Conservation (phyloP, 257 asterid species). For the Scutellaria minor region DNA sequence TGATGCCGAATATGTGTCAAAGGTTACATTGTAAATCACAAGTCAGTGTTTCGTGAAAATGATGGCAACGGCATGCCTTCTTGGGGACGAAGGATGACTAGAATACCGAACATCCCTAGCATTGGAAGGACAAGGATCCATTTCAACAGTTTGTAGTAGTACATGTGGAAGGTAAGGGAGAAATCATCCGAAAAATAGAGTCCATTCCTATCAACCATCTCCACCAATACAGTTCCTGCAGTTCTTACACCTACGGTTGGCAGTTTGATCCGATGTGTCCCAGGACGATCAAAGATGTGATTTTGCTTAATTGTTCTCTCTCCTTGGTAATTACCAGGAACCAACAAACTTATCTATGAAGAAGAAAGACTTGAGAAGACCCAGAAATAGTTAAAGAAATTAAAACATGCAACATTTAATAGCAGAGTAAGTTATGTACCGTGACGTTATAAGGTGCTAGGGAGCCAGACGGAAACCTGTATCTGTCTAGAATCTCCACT, state of each 20-base stretch:
- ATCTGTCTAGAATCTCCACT: conserved; percentile 79
- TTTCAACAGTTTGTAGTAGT: conserved; percentile 85
- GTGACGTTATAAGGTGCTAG: conserved; percentile 96
- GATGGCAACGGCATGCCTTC: conserved; percentile 96
- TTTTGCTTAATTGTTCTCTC: conserved; percentile 83
- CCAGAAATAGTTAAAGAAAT: conserved; percentile 17
- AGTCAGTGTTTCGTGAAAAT: conserved; percentile 89
- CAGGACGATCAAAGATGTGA: conserved; percentile 63
- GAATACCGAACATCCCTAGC: conserved; percentile 95
- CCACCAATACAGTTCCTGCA: conserved; percentile 87
- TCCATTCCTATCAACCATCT: conserved; percentile 96
- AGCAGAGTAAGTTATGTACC: conserved; percentile 45
- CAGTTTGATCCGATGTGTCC: conserved; percentile 73
- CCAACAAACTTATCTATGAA: conserved; percentile 84
- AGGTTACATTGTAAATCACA: conserved; percentile 47
- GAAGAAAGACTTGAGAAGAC: conserved; percentile 15
- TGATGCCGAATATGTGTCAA: conserved; percentile 25
- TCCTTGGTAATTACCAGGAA: conserved; percentile 98
- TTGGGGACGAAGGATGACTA: conserved; percentile 89
- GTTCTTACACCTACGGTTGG: conserved; percentile 92
- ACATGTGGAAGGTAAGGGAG: conserved; percentile 89
- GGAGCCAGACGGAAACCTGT: conserved; percentile 87
- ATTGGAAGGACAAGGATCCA: conserved; percentile 97
- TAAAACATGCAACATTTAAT: background rate
- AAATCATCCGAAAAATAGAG: conserved; percentile 87